Conservation (phyloP, 2,329 filamentous ascomycete genomes). For the Aureobasidium subglaciale region DNA sequence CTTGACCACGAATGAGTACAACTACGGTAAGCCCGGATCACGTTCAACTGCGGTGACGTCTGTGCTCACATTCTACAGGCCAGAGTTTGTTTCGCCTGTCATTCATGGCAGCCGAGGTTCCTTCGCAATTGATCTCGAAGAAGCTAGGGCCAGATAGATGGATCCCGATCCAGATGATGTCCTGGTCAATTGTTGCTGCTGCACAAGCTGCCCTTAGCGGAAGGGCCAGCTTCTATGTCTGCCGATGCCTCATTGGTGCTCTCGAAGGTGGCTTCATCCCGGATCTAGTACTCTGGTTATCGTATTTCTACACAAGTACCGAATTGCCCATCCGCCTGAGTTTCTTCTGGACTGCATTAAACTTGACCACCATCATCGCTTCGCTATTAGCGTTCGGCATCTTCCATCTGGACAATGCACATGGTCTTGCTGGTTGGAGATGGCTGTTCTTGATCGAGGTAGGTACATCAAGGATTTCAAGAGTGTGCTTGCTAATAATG, state of each 20-base stretch:
- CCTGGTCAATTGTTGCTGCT: conserved; percentile 31
- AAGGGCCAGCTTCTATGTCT: conserved; percentile 24
- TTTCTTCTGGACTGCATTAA: conserved; percentile 26
- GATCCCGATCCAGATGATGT: conserved; percentile 32
- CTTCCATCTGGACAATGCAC: conserved; percentile 23
- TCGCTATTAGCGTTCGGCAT: conserved; percentile 26
- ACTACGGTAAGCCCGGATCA: conserved; percentile 30
- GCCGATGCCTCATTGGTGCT: conserved; percentile 13
- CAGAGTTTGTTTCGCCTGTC: conserved; percentile 17
- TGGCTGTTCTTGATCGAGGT: conserved; percentile 26
- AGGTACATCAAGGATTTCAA: conserved; percentile 48
- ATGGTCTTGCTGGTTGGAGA: conserved; percentile 20
- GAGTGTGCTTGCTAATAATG: conserved; percentile 23
- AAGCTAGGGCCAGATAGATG: conserved; percentile 43
- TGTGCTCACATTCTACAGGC: neutral
- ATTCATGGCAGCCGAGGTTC: conserved; percentile 32
- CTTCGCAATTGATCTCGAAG: conserved; percentile 38
- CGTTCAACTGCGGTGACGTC: conserved; percentile 24
- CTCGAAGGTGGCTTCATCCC: conserved; percentile 9
- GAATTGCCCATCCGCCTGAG: conserved; percentile 38
- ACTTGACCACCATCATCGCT: conserved; percentile 24
- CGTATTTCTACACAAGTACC: conserved; percentile 37
- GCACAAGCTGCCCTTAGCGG: conserved; percentile 32
- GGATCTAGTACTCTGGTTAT: conserved; percentile 33
- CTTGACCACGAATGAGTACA: conserved; percentile 26